Evolutionary conservation across 2,329 filamentous ascomycete genomes (phyloP), one percentile per base, ranked within the genome.

Genomic region (Zasmidium angulare): DNA sequence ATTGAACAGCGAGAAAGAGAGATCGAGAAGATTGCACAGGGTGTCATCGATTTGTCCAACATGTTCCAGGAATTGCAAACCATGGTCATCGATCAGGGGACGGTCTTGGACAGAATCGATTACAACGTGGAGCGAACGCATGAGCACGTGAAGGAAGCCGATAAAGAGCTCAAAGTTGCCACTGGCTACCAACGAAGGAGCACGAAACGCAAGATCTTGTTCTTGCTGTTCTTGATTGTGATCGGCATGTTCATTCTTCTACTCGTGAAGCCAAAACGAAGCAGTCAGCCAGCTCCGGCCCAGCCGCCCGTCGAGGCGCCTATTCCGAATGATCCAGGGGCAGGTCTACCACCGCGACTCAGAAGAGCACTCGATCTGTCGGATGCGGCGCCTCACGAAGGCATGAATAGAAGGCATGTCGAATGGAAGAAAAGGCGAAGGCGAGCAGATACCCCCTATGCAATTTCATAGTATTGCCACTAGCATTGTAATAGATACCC

Each of bases 81-180:
- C 50, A 98, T 99, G 93, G 91, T 82, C 59, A 82, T 82, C 48
- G 80, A 82, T 62, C 80, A 82, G 64, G 80, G 80, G 24, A 81
- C 75, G 56, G 77, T 82, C 71, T 72, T 82, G 11, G 80, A 82
- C 59, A 76, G 80, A 40, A 81, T 82, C 60, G 80, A 82, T 65
- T 99, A 97, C 78, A 99, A 99, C 69, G 92, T 99, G 55, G 95
- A 99, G 77, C 85, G 89, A 62, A 97, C 98, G 90, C 86, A 87
- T n/a, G 88, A 87, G 20, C 92, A 98, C 70, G 91, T 99, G 59
- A 96, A 96, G 73, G 90, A 84, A 20, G 95, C 95, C 2, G 91
- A 96, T 63, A 95, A 93, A 74, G 95, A 99, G 77, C 83, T 99
- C 56, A 91, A 87, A 63, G 87, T 96, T 58, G 86, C 95, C 14